Base-by-base conservation (phyloP, 805 yeast species). In the Yarrowia keelungensis region DNA sequence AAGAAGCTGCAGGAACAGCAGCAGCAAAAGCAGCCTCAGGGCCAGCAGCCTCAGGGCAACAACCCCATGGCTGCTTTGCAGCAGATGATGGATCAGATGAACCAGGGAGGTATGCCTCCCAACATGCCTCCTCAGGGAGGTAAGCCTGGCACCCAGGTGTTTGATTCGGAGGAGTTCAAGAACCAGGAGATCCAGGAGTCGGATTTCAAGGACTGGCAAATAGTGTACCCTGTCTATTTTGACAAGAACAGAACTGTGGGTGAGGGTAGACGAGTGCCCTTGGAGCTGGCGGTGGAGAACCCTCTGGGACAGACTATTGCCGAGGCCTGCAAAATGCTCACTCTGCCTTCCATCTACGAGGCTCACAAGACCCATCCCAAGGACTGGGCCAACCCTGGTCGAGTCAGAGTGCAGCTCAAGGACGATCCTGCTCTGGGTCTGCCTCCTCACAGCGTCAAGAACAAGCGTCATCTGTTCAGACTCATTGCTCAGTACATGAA, bases 361-460 rank as follows among this genome's bases (percentile, higher is more conserved):
- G 85, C 94, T 70, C 91, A 89, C 70, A 95, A 92, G 80, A 79
- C 89, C 1, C 99, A 94, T 79, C 98, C 98, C 12, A 97, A 93
- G 78, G 98, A 94, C 79, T 95, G 89, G 84, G 97, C 98, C 72
- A 94, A 94, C 76, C 96, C 98, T 5, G 99, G 99, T n/a, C 84
- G 98, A 74, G 93, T 95, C 43, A 86, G 97, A 72, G 89, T 92
- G 26, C 81, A 87, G 54, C 72, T 91, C 49, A 89, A 87, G 74
- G 73, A 77, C 11, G 81, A 79, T 14, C 65, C 69, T 11, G 61
- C 61, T 14, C 59, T 68, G 2, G 74, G 56, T 77, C 66, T 70
- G 64, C 74, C 47, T 32, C 58, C 45, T 56, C 47, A 72, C 41
- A 54, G 35, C 43, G 65, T 81, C 46, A 78, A 77, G 67, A 85